phyloP scores from a whole-genome alignment of 768 basidiomycete species.

The Tubosaeta sp. region DNA sequence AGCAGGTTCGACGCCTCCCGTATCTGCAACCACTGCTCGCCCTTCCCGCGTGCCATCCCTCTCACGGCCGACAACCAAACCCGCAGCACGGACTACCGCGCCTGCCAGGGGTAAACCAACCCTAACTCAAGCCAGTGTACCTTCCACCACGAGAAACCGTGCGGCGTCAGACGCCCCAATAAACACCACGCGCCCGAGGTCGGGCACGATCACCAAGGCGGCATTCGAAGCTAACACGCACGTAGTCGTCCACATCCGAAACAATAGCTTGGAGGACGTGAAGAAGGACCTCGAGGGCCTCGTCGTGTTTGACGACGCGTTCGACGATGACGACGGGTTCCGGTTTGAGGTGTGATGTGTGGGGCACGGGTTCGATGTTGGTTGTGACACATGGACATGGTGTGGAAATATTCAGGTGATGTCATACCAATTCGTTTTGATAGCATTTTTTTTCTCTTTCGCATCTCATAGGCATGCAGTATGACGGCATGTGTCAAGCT shows the following conservation, averaged over 20 bases:
- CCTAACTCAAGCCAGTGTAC: not conserved
- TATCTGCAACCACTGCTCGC: slow-evolving; percentile 1
- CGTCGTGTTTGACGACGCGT: slow-evolving; percentile 28
- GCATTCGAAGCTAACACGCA: slow-evolving; percentile 23
- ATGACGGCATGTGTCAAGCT: not conserved
- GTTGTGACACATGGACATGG: not conserved
- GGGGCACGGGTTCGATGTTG: slow-evolving; percentile 11
- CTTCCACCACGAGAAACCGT: not conserved
- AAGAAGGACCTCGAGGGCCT: slow-evolving; percentile 30
- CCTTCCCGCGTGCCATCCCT: slow-evolving; percentile 7
- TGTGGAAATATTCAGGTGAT: slow-evolving; percentile 4
- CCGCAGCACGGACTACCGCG: slow-evolving; percentile 6
- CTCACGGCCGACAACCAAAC: slow-evolving; percentile 7
- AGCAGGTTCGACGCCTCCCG: slow-evolving; percentile 18
- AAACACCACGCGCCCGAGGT: slow-evolving; percentile 13
- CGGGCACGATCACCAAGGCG: slow-evolving; percentile 24
- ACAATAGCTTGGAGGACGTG: slow-evolving; percentile 25
- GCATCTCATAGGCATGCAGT: slow-evolving; percentile 10
- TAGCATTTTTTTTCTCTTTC: slow-evolving; percentile 3
- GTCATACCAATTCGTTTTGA: not conserved
- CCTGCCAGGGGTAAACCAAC: slow-evolving; percentile 9
- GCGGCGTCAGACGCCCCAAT: not conserved
- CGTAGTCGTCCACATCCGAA: slow-evolving; percentile 13
- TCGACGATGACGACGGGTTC: slow-evolving; percentile 27
- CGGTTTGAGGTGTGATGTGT: slow-evolving; percentile 23